Evolutionary conservation across 2,329 filamentous ascomycete genomes (phyloP).

Genomic region (Didymella pinodella): DNA sequence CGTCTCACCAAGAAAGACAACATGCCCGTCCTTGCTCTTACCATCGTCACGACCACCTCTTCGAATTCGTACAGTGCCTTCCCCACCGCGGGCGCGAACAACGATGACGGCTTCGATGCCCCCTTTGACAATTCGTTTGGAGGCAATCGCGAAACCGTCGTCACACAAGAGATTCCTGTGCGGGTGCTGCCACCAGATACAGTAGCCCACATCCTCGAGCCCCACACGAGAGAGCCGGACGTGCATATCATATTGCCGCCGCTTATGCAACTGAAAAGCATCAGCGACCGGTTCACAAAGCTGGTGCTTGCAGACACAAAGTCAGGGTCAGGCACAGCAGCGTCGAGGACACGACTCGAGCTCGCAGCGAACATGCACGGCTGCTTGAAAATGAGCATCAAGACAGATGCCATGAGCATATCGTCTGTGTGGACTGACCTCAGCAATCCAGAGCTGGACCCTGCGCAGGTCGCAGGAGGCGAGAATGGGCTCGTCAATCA

Average conservation of each 20-base stretch:
- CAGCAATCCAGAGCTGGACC: conserved; percentile 87
- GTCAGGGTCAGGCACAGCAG: conserved; percentile 47
- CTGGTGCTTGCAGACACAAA: conserved; percentile 61
- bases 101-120: conserved; percentile 39
- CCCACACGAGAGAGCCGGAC: conserved; percentile 86
- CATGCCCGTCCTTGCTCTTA: conserved; percentile 85
- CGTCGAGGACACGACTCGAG: conserved; percentile 69
- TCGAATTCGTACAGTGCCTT: conserved; percentile 56
- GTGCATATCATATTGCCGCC: conserved; percentile 92
- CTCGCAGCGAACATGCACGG: conserved; percentile 96
- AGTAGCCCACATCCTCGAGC: conserved; percentile 94
- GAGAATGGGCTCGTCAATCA: conserved; percentile 75
- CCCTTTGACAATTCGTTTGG: conserved; percentile 45
- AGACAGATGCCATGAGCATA: conserved; percentile 84
- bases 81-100: conserved; percentile 35
- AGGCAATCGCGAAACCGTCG: conserved; percentile 82
- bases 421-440: conserved; percentile 85
- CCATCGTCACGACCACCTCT: conserved; percentile 77
- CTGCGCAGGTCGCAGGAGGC: conserved; percentile 71
- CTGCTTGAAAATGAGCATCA: conserved; percentile 77
- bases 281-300: conserved; percentile 94
- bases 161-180: conserved; percentile 96
- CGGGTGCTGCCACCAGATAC: conserved; percentile 82
- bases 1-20: conserved; percentile 93
- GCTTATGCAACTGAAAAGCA: conserved; percentile 86